These are phyloP conservation scores for Lasiosphaeriaceae sp. DNA, from an alignment of 495 filamentous ascomycete genomes.

Conservation along the genomic window DNA sequence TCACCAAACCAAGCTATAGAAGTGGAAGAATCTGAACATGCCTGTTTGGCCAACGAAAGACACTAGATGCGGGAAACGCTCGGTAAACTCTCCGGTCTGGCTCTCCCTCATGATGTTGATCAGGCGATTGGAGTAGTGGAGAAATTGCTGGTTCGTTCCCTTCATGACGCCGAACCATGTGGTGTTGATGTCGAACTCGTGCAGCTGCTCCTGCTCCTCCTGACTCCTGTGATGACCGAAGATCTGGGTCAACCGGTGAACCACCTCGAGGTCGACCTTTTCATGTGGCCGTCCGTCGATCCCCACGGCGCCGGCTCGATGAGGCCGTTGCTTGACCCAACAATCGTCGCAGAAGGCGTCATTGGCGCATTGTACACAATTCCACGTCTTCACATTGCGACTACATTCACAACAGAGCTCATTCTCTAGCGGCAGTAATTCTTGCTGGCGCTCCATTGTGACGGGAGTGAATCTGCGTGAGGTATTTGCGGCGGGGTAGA, in stretches of 20 bases:
- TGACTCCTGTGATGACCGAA: constrained; percentile 22
- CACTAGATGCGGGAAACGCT: constrained; percentile 41
- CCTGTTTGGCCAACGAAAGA: constrained; percentile 51
- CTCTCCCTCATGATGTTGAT: constrained; percentile 39
- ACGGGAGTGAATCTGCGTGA: too few species aligned
- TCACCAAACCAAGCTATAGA: not conserved
- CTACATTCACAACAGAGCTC: not conserved
- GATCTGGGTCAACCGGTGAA: constrained; percentile 26
- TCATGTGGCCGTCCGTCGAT: constrained; percentile 19
- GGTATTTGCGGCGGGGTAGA: too few species aligned
- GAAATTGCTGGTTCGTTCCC: constrained; percentile 30
- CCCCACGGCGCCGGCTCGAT: constrained; percentile 12
- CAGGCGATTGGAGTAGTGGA: constrained; percentile 36
- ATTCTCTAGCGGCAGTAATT: not conserved
- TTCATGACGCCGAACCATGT: constrained; percentile 47
- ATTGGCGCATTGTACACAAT: constrained; percentile 10
- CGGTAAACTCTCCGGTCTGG: constrained; percentile 18
- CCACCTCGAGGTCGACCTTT: constrained; percentile 26
- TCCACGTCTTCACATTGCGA: constrained; percentile 6
- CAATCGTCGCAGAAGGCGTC: constrained; percentile 9
- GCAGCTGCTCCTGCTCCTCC: constrained; percentile 26
- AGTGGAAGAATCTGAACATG: not conserved
- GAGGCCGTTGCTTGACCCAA: constrained; percentile 7
- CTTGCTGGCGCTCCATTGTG: too few species aligned
- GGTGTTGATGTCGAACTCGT: constrained; percentile 39